phyloP scores from a whole-genome alignment of 2,329 filamentous ascomycete species.

The Xylariaceae sp. region DNA sequence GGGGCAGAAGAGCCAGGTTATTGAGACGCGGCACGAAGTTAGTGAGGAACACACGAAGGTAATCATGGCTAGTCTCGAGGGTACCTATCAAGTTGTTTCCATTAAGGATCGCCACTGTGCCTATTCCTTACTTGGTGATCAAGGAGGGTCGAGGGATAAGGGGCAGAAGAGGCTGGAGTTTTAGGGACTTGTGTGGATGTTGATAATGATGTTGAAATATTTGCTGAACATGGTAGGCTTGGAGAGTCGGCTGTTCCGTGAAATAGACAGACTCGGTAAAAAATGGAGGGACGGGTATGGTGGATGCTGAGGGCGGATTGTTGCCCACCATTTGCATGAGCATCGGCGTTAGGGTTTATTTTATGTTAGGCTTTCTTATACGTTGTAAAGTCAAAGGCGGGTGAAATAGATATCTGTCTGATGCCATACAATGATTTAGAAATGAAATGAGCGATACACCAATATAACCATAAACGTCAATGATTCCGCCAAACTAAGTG shows the following conservation, averaged over 20 bases:
- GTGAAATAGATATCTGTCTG: not conserved
- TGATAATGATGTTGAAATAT: not conserved
- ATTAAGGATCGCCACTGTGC: conserved; percentile 93
- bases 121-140: conserved; percentile 64
- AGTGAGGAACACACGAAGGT: conserved; percentile 78
- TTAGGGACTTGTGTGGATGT: conserved; percentile 7
- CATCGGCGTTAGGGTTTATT: conserved; percentile 18
- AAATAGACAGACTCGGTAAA: conserved; percentile 9
- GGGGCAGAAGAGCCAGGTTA: conserved; percentile 71
- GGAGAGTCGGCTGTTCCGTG: conserved; percentile 5
- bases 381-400: not conserved
- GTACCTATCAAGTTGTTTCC: conserved; percentile 93
- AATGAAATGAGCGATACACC: no score
- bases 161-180: conserved; percentile 38
- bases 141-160: conserved; percentile 40
- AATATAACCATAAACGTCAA: no score
- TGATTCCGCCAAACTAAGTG: no score
- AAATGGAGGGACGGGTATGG: conserved; percentile 5
- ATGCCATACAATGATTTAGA: no score
- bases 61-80: conserved; percentile 84
- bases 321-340: conserved; percentile 19
- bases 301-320: conserved; percentile 1
- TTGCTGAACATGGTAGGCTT: no score
- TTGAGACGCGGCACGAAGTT: conserved; percentile 87
- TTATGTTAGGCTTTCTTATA: conserved; percentile 8